phyloP scores from a whole-genome alignment of 2,329 filamentous ascomycete genomes.

The Helminthosporium solani region DNA sequence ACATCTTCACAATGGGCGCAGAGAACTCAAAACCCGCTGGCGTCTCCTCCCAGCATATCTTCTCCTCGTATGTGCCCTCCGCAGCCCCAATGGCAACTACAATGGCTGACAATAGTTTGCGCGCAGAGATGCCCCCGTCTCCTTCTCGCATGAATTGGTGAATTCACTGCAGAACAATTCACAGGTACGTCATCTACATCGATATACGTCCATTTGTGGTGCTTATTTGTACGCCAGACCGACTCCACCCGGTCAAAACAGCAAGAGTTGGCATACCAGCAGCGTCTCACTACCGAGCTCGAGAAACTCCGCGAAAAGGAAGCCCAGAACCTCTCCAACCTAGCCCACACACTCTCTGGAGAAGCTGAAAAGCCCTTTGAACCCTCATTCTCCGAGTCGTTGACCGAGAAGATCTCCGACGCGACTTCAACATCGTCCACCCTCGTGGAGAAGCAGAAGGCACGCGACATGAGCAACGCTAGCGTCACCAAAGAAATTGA shows the following conservation, averaged over 20 bases:
- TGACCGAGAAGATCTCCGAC: conserved; percentile 41
- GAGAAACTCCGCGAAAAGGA: conserved; percentile 73
- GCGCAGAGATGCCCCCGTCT: conserved; percentile 60
- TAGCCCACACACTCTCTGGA: conserved; percentile 63
- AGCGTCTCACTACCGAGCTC: conserved; percentile 82
- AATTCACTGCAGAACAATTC: conserved; percentile 80
- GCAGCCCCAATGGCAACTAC: conserved; percentile 23
- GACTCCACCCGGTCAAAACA: conserved; percentile 82
- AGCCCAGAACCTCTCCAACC: conserved; percentile 65
- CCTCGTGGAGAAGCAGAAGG: conserved; percentile 44
- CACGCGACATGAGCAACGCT: conserved; percentile 52
- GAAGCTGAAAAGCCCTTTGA: conserved; percentile 42
- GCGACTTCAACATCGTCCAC: conserved; percentile 38
- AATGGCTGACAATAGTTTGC: conserved; percentile 35
- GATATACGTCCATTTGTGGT: background rate
- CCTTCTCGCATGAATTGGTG: conserved; percentile 78
- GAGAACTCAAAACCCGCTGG: conserved; percentile 62
- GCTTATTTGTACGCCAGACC: conserved; percentile 63
- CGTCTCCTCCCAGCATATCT: conserved; percentile 59
- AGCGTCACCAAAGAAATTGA: conserved; percentile 60
- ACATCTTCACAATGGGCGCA: conserved; percentile 56
- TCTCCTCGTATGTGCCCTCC: conserved; percentile 55
- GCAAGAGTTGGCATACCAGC: conserved; percentile 84
- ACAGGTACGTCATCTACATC: conserved; percentile 62
- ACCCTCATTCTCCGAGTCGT: conserved; percentile 28